Evolutionary conservation across 257 asterid genomes (phyloP).

Genomic region (Solanum arcanum): DNA sequence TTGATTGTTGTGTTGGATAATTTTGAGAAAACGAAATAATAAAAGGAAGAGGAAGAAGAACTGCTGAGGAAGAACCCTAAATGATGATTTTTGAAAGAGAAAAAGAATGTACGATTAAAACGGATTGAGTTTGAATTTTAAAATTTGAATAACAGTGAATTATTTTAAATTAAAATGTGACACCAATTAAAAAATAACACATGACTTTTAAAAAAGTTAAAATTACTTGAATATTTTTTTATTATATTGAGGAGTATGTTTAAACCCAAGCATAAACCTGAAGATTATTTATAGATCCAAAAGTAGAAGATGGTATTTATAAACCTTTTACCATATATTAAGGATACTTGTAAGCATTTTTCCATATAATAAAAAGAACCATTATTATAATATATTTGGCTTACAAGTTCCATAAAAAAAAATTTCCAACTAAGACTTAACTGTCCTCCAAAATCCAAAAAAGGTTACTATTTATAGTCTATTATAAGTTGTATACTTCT

Average conservation of each 20-base stretch:
- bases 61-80: background rate
- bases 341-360: background rate
- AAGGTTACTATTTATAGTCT: background rate
- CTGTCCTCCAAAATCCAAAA: background rate
- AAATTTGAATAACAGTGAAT: no score
- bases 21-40: background rate
- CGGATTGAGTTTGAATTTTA: background rate
- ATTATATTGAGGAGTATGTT: no score
- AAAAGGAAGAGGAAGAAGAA: no score
- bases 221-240: no score
- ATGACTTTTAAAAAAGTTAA: background rate
- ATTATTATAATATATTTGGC: background rate
- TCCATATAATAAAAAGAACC: background rate
- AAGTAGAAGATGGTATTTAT: no score
- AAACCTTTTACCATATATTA: background rate
- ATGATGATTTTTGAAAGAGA: background rate
- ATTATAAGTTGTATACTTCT: background rate
- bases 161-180: background rate
- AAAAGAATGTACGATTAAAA: background rate
- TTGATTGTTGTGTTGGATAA: background rate
- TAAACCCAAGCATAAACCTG: no score
- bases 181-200: no score
- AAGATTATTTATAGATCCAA: background rate
- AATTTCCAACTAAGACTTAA: background rate
- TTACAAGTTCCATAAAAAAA: background rate